These are phyloP conservation scores for Coprinopsis sp. DNA, from an alignment of 768 basidiomycete genomes.

Conservation along the genomic window DNA sequence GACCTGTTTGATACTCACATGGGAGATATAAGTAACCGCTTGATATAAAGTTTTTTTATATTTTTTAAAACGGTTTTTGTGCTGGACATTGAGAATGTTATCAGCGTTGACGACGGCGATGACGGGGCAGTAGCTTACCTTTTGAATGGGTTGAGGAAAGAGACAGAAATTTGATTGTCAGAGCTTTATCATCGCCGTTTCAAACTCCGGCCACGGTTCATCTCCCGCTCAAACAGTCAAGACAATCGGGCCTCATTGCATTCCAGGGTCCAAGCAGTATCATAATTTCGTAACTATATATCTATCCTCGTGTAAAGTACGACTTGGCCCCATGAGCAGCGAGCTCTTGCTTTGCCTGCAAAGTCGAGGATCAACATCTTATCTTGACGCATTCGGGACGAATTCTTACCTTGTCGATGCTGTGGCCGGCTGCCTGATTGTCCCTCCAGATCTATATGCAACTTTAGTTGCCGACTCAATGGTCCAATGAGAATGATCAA, in stretches of 20 bases:
- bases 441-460: slow-evolving; percentile 25
- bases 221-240: slow-evolving; percentile 10
- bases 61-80: slow-evolving; percentile 63
- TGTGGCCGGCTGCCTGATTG: slow-evolving; percentile 80
- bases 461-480: not conserved
- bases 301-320: slow-evolving; percentile 80
- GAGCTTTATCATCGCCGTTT: slow-evolving; percentile 35
- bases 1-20: slow-evolving; percentile 40
- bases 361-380: slow-evolving; percentile 9
- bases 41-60: slow-evolving; percentile 63
- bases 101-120: slow-evolving; percentile 13
- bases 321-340: slow-evolving; percentile 82
- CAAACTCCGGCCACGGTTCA: slow-evolving; percentile 43
- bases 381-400: slow-evolving; percentile 1
- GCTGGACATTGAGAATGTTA: slow-evolving; percentile 32
- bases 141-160: slow-evolving; percentile 63
- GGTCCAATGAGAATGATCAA: slow-evolving; percentile 8
- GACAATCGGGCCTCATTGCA: not conserved
- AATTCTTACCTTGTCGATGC: slow-evolving; percentile 70
- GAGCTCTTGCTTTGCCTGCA: slow-evolving; percentile 77
- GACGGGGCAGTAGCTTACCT: slow-evolving; percentile 39
- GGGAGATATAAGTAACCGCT: slow-evolving; percentile 70
- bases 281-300: slow-evolving; percentile 10
- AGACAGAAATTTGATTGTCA: slow-evolving; percentile 27
- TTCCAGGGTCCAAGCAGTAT: slow-evolving; percentile 3